phyloP scores from a whole-genome alignment of 345 rosid genomes.

The Aquilaria sinensis region DNA sequence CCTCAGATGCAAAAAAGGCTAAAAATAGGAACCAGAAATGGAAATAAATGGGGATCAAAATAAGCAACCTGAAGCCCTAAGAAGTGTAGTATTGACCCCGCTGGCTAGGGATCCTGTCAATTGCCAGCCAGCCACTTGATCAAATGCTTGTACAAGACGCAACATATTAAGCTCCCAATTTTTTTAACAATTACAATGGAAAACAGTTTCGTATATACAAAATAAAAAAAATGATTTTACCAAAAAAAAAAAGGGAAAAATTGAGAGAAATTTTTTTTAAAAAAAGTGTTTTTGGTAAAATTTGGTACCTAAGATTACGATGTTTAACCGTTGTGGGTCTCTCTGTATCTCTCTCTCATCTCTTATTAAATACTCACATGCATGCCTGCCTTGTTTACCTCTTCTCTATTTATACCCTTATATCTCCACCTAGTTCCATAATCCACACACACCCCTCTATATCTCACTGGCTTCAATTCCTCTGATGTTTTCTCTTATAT shows the following conservation, averaged over 20 bases:
- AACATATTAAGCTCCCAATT: constrained; percentile 19
- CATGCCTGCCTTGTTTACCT: constrained; percentile 2
- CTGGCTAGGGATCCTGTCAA: constrained; percentile 23
- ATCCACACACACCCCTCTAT: neutral
- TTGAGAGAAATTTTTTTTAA: constrained; percentile 7
- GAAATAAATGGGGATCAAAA: constrained; percentile 21
- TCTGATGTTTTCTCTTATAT: neutral
- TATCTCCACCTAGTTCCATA: constrained; percentile 3
- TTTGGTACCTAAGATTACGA: constrained; percentile 47
- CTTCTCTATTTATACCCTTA: constrained; percentile 20
- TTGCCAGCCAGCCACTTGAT: constrained; percentile 15
- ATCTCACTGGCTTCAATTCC: neutral
- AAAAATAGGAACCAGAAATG: constrained; percentile 17
- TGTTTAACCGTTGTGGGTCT: constrained; percentile 47
- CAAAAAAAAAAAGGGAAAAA: neutral
- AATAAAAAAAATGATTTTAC: neutral
- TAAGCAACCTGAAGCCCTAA: constrained; percentile 26
- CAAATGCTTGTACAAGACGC: constrained; percentile 35
- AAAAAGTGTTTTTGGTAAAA: constrained; percentile 30
- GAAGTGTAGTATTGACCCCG: neutral
- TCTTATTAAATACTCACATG: constrained; percentile 16
- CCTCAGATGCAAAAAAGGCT: constrained; percentile 5
- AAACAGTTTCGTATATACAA: constrained; percentile 14
- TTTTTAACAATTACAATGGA: constrained; percentile 11
- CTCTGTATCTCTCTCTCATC: constrained; percentile 22